These are phyloP conservation scores for Cystobasidium ongulense DNA, from an alignment of 768 basidiomycete genomes.

Conservation along the genomic window DNA sequence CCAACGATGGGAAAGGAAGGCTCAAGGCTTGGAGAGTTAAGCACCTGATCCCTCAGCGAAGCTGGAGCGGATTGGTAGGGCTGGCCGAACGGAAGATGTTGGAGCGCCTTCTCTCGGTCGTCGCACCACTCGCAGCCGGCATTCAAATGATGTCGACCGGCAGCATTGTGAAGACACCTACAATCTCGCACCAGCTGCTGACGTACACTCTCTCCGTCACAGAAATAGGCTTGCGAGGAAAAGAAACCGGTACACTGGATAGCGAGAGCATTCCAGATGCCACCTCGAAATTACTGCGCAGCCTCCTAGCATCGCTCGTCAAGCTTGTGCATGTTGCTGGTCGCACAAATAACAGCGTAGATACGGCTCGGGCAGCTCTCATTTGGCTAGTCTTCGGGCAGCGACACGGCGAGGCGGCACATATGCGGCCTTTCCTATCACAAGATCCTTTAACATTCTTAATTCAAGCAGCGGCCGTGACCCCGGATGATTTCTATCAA, in stretches of 20 bases:
- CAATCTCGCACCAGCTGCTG: slow-evolving; percentile 74
- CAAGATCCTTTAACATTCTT: slow-evolving; percentile 84
- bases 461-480: slow-evolving; percentile 79
- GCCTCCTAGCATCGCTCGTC: slow-evolving; percentile 59
- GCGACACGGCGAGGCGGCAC: slow-evolving; percentile 48
- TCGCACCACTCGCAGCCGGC: slow-evolving; percentile 74
- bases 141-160: slow-evolving; percentile 49
- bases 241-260: slow-evolving; percentile 52
- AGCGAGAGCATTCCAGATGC: slow-evolving; percentile 72
- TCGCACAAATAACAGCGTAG: not conserved
- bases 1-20: not conserved
- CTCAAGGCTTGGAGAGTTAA: slow-evolving; percentile 3
- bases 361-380: slow-evolving; percentile 15
- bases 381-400: slow-evolving; percentile 13
- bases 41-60: not conserved
- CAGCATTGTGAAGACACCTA: slow-evolving; percentile 48
- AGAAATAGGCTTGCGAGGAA: slow-evolving; percentile 71
- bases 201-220: slow-evolving; percentile 76
- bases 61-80: not conserved
- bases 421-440: slow-evolving; percentile 74
- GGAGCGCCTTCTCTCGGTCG: slow-evolving; percentile 70
- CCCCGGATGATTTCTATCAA: slow-evolving; percentile 79
- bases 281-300: slow-evolving; percentile 66
- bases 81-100: slow-evolving; percentile 62
- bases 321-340: not conserved